Conservation (phyloP, 2,329 filamentous ascomycete species). For the Aspergillus udagawae region DNA sequence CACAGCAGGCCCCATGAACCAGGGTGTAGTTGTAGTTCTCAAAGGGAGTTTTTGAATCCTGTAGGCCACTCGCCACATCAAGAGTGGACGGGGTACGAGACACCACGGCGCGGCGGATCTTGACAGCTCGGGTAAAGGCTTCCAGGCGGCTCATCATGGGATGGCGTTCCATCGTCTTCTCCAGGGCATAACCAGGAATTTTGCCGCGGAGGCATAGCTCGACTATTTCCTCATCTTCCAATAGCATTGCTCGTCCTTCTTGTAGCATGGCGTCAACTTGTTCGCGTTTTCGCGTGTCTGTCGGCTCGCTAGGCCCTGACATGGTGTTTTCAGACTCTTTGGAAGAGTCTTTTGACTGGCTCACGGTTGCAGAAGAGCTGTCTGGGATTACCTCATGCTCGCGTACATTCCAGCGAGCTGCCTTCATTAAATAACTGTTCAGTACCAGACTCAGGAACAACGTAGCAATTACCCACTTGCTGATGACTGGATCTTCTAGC, state of each 20-base stretch:
- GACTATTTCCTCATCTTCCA: slow-evolving; percentile 82
- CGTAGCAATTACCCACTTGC: slow-evolving; percentile 94
- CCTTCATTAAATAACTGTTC: slow-evolving; percentile 97
- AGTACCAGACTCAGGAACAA: slow-evolving; percentile 86
- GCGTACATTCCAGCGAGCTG: slow-evolving; percentile 93
- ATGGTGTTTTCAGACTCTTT: slow-evolving; percentile 21
- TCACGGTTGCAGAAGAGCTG: slow-evolving; percentile 35
- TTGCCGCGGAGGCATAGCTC: slow-evolving; percentile 82
- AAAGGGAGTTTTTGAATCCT: slow-evolving; percentile 82
- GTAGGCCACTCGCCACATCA: slow-evolving; percentile 71
- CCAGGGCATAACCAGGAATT: slow-evolving; percentile 88
- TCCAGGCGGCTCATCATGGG: slow-evolving; percentile 46
- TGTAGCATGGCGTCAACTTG: slow-evolving; percentile 75
- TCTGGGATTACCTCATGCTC: slow-evolving; percentile 64
- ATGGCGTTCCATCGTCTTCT: slow-evolving; percentile 87
- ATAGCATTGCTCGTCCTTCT: slow-evolving; percentile 70
- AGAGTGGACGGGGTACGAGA: slow-evolving; percentile 78
- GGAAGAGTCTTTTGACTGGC: slow-evolving; percentile 19
- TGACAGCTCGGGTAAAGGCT: slow-evolving; percentile 76
- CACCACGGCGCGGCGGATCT: slow-evolving; percentile 83
- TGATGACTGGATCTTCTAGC: slow-evolving; percentile 88
- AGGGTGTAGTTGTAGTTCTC: slow-evolving; percentile 91
- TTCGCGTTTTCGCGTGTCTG: slow-evolving; percentile 54
- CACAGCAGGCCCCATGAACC: slow-evolving; percentile 93
- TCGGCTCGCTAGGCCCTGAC: slow-evolving; percentile 34